These are phyloP conservation scores for Candida sp. DNA, from an alignment of 1,139 yeast species.

Conservation along the genomic window DNA sequence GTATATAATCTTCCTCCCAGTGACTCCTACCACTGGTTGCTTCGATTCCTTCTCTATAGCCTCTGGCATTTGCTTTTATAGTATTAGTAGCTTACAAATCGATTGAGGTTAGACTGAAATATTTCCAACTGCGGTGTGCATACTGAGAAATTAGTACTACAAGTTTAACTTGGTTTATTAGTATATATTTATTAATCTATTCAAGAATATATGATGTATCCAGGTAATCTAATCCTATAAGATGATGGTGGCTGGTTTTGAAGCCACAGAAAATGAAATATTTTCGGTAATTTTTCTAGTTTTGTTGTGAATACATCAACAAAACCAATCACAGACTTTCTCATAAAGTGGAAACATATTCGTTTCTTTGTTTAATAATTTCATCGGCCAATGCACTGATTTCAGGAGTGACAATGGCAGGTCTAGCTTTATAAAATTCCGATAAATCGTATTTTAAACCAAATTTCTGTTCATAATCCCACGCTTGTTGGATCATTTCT, in stretches of 20 bases:
- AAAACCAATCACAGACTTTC: no score
- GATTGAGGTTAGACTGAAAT: slow-evolving; percentile 1
- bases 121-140: not conserved
- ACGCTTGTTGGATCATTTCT: slow-evolving; percentile 87
- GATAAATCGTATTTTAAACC: slow-evolving; percentile 55
- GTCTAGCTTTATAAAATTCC: slow-evolving; percentile 67
- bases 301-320: no score
- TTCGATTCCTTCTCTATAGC: not conserved
- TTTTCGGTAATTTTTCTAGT: no score
- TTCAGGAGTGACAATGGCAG: slow-evolving; percentile 68
- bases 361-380: slow-evolving; percentile 54
- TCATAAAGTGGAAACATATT: slow-evolving; percentile 8
- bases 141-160: no score
- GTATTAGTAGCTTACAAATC: not conserved
- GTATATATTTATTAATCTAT: not conserved
- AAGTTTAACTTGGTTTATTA: no score
- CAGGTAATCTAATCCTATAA: no score
- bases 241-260: no score
- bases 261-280: no score
- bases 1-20: slow-evolving; percentile 70
- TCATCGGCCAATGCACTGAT: slow-evolving; percentile 70
- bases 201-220: not conserved
- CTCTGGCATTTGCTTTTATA: not conserved
- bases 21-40: slow-evolving; percentile 45
- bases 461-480: slow-evolving; percentile 77